These are phyloP conservation scores for Mrakia gelida DNA, from an alignment of 768 basidiomycete genomes.

Conservation along the genomic window DNA sequence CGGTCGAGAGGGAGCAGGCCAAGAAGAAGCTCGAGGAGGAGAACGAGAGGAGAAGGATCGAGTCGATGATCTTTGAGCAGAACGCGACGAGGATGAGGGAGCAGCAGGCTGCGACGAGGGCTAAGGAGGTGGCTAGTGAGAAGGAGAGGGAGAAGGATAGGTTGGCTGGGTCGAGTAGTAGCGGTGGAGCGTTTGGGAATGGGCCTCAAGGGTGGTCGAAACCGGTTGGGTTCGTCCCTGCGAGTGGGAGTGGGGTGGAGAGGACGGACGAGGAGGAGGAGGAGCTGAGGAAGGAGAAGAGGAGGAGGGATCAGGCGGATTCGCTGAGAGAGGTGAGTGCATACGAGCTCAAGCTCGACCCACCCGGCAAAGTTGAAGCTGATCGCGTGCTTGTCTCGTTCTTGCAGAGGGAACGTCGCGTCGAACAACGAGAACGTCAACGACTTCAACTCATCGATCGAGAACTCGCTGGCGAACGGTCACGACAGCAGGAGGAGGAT, in stretches of 20 bases:
- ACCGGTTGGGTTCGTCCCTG: constrained; percentile 76
- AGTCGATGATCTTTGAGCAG: constrained; percentile 19
- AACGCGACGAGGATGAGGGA: not conserved
- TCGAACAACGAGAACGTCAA: constrained; percentile 80
- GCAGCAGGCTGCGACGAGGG: not conserved
- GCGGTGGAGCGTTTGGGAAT: constrained; percentile 58
- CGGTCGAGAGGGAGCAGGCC: constrained; percentile 58
- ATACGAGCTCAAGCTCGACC: not conserved
- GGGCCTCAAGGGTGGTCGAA: constrained; percentile 72
- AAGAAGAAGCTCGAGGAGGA: constrained; percentile 89
- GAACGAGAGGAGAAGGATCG: constrained; percentile 52
- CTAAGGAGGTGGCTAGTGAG: constrained; percentile 1
- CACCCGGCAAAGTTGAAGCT: too few species aligned
- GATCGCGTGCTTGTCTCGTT: not conserved
- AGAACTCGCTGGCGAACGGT: constrained; percentile 49
- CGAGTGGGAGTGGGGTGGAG: constrained; percentile 44
- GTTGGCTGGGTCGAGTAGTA: constrained; percentile 48
- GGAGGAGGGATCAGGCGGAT: constrained; percentile 72
- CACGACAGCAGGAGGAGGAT: constrained; percentile 65
- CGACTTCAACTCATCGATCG: constrained; percentile 55
- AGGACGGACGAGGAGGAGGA: constrained; percentile 90
- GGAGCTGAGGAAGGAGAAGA: constrained; percentile 67
- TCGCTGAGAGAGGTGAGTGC: constrained; percentile 77
- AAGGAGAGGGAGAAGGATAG: constrained; percentile 43
- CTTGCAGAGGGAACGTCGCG: constrained; percentile 80